These are phyloP conservation scores for Leptographium wingfieldii DNA, from an alignment of 2,329 filamentous ascomycete genomes.

Conservation along the genomic window DNA sequence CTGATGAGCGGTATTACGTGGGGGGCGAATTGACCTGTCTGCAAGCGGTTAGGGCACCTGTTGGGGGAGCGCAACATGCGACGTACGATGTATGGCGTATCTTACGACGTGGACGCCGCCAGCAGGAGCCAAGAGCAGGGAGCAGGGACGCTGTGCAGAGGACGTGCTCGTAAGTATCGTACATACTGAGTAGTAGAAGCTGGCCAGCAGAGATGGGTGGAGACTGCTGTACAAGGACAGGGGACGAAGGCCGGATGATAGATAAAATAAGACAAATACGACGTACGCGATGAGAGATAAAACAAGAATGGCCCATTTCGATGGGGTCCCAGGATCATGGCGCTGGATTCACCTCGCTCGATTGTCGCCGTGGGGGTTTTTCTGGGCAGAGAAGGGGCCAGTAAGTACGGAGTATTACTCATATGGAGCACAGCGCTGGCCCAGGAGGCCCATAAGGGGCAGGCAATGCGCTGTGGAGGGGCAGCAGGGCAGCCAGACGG, in stretches of 20 bases:
- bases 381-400: not conserved
- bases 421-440: no score
- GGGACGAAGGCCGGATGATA: not conserved
- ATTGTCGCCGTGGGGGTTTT: not conserved
- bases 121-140: no score
- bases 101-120: no score
- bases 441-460: no score
- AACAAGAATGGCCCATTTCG: not conserved
- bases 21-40: not conserved
- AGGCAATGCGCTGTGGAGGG: no score
- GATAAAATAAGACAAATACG: not conserved
- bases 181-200: no score
- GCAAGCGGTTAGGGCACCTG: not conserved
- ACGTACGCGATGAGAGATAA: not conserved
- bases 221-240: not conserved
- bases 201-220: no score
- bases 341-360: not conserved
- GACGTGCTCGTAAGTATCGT: no score
- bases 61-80: not conserved
- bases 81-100: not conserved
- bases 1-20: no score
- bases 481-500: no score
- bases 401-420: no score
- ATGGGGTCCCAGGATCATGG: not conserved
- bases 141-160: no score